Conservation (phyloP, 139 green algal genomes). For the Chlamydomonas applanata region DNA sequence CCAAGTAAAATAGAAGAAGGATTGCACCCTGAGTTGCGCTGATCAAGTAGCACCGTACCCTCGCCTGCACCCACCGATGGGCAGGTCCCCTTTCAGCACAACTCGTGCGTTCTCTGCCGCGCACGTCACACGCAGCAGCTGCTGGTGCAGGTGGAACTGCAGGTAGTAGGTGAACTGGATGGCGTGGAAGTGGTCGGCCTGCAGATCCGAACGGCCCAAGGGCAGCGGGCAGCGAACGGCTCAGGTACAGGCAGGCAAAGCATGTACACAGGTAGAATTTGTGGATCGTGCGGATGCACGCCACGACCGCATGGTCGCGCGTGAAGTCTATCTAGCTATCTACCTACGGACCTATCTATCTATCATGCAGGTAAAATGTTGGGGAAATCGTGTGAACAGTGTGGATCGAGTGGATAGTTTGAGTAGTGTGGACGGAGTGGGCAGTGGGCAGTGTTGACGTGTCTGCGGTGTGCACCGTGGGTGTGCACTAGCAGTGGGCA, state of each 20-base stretch:
- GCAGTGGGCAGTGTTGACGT: no score
- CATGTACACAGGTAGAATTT: background rate
- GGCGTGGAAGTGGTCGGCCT: slow-evolving; percentile 27
- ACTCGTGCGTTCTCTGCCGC: slow-evolving; percentile 68
- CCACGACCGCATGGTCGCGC: no score
- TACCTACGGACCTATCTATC: no score
- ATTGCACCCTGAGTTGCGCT: no score
- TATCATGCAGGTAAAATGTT: no score
- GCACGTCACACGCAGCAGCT: slow-evolving; percentile 69
- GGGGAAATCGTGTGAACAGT: no score
- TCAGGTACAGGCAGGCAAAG: slow-evolving; percentile 18
- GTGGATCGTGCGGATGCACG: no score
- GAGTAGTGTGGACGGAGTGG: no score
- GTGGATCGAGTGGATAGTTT: no score
- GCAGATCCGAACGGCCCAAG: background rate
- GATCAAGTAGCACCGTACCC: no score
- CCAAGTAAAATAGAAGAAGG: no score
- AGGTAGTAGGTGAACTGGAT: slow-evolving; percentile 74
- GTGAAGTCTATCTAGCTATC: no score
- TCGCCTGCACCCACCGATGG: slow-evolving; percentile 88
- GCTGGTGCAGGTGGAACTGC: slow-evolving; percentile 90
- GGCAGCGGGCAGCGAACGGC: background rate
- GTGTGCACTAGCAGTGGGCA: background rate
- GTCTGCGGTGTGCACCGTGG: background rate
- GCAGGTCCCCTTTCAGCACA: slow-evolving; percentile 94